A percentile compares a stretch with the other conserved stretches of the same genome.
phyloP scores from a whole-genome alignment of 305 asterid species.

The Nicotiana rustica region DNA sequence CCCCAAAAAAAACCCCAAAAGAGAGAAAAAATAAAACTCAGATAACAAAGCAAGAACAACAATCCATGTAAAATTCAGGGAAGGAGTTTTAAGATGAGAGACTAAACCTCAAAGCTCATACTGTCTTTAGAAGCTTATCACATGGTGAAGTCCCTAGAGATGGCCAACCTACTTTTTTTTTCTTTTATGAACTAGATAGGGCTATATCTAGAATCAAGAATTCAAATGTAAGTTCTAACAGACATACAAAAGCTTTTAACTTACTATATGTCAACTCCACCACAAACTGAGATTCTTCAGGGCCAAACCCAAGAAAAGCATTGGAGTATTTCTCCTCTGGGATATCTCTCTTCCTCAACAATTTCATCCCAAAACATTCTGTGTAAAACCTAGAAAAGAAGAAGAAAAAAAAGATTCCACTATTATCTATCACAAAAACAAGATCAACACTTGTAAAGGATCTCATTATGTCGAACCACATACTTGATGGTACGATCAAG shows the following conservation, averaged over 20 bases:
- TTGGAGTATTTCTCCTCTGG: conserved; percentile 94
- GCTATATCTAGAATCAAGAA: neutral
- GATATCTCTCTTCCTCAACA: conserved; percentile 86
- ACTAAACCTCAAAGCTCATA: neutral
- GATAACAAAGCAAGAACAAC: neutral
- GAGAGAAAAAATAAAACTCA: neutral
- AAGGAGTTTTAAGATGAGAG: neutral
- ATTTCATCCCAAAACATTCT: conserved; percentile 91
- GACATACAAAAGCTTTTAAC: conserved; percentile 39
- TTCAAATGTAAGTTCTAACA: neutral
- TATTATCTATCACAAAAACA: conserved; percentile 36
- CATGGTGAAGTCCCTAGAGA: neutral
- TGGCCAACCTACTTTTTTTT: neutral
- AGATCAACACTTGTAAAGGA: conserved; percentile 7
- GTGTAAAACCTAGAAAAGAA: conserved; percentile 75
- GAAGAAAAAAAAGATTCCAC: conserved; percentile 23
- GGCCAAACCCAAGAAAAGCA: conserved; percentile 98
- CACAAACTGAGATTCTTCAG: conserved; percentile 91
- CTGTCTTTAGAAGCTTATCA: neutral
- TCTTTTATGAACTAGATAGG: neutral
- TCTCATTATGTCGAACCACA: conserved; percentile 28
- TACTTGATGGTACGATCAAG: conserved; percentile 98
- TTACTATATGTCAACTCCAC: conserved; percentile 94
- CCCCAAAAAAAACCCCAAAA: no score
- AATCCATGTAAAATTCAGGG: neutral